A percentile compares a stretch with the other conserved stretches of the same genome.
These are phyloP conservation scores for Licmophora abbreviata DNA, from an alignment of 108 stramenopile species.

Conservation along the genomic window DNA sequence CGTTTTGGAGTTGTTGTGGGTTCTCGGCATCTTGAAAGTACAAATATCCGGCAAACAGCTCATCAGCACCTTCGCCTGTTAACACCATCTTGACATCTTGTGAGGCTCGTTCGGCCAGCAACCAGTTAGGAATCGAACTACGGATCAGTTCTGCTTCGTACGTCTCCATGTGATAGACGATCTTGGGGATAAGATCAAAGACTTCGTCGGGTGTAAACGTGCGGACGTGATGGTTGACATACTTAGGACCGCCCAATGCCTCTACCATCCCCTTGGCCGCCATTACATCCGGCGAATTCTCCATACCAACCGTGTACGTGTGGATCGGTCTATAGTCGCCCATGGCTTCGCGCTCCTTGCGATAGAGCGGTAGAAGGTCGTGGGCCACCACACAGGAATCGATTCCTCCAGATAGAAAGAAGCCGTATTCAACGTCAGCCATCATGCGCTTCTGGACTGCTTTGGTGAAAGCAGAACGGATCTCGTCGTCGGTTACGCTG, in stretches of 20 bases:
- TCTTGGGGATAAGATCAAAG: constrained; percentile 67
- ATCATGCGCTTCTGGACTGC: constrained; percentile 95
- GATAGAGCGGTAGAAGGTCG: constrained; percentile 49
- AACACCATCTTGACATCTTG: constrained; percentile 76
- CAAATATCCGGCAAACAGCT: constrained; percentile 67
- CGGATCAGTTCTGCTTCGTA: constrained; percentile 78
- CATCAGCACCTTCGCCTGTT: constrained; percentile 65
- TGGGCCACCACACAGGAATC: constrained; percentile 66
- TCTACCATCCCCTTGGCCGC: constrained; percentile 64
- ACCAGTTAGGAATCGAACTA: constrained; percentile 67
- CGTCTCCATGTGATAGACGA: constrained; percentile 78
- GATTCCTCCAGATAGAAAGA: constrained; percentile 94
- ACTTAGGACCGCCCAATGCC: constrained; percentile 41
- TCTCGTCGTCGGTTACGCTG: constrained; percentile 40
- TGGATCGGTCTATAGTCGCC: constrained; percentile 64
- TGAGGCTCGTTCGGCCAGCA: constrained; percentile 60
- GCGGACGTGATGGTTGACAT: constrained; percentile 43
- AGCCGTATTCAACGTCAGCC: constrained; percentile 99
- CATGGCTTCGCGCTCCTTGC: constrained; percentile 19
- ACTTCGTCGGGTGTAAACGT: constrained; percentile 62
- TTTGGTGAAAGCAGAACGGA: constrained; percentile 57
- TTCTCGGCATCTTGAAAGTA: constrained; percentile 61
- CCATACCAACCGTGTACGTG: constrained; percentile 70
- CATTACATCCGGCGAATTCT: constrained; percentile 66
- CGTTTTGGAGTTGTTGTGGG: constrained; percentile 53